phyloP scores from a whole-genome alignment of 2,329 filamentous ascomycete species.

The Fusarium caatingaense region DNA sequence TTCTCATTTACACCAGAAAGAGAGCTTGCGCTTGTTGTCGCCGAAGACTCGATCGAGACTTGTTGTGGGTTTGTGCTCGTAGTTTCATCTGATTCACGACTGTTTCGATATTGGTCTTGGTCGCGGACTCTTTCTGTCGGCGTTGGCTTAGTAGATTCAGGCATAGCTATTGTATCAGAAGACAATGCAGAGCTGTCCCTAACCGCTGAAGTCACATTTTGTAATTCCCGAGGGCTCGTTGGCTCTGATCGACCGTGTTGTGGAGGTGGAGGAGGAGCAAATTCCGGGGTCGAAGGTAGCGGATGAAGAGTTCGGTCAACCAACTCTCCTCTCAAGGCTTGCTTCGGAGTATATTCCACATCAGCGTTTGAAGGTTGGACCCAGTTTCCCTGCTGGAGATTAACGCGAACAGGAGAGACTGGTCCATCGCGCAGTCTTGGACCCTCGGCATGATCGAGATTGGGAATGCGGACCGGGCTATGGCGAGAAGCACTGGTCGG shows the following conservation, averaged over 20 bases:
- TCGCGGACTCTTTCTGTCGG: slow-evolving; percentile 48
- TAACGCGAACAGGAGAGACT: slow-evolving; percentile 67
- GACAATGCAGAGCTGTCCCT: slow-evolving; percentile 8
- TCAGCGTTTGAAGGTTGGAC: slow-evolving; percentile 63
- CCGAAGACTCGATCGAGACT: slow-evolving; percentile 63
- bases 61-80: slow-evolving; percentile 61
- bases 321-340: slow-evolving; percentile 43
- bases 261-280: slow-evolving; percentile 53
- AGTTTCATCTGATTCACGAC: slow-evolving; percentile 65
- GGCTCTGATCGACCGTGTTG: slow-evolving; percentile 26
- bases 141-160: slow-evolving; percentile 49
- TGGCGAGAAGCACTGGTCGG: slow-evolving; percentile 42
- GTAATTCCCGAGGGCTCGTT: slow-evolving; percentile 22
- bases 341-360: slow-evolving; percentile 57
- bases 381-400: slow-evolving; percentile 65
- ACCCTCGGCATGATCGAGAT: slow-evolving; percentile 48
- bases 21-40: slow-evolving; percentile 67
- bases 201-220: slow-evolving; percentile 13
- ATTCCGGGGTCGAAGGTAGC: slow-evolving; percentile 44
- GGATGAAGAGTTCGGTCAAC: slow-evolving; percentile 42
- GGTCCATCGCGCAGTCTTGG: slow-evolving; percentile 64
- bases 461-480: slow-evolving; percentile 53
- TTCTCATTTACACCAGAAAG: slow-evolving; percentile 63
- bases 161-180: slow-evolving; percentile 17
- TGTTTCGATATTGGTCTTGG: slow-evolving; percentile 58